phyloP scores from a whole-genome alignment of 1,284 basidiomycete species.

The Polyporus tsugae region DNA sequence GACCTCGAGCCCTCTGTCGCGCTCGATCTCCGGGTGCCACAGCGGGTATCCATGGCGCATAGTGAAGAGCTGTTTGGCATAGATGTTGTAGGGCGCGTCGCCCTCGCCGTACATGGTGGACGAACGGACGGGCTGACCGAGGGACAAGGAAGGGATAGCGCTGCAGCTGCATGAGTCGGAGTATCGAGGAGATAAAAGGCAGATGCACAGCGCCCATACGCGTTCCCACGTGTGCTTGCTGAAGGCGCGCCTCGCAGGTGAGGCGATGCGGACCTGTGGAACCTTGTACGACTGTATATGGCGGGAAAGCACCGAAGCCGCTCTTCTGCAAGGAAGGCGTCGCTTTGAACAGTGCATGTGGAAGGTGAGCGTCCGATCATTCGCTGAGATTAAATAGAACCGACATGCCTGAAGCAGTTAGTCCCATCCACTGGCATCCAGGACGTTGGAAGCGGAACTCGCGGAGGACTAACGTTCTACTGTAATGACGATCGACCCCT shows the following conservation, averaged over 20 bases:
- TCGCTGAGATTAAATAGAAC: not conserved
- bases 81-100: constrained; percentile 23
- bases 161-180: not conserved
- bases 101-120: constrained; percentile 1
- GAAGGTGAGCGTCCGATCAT: not conserved
- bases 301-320: too few species aligned
- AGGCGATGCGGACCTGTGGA: constrained; percentile 3
- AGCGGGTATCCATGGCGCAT: constrained; percentile 33
- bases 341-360: not conserved
- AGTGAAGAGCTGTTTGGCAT: constrained; percentile 29
- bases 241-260: not conserved
- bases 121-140: not conserved
- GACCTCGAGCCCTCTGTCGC: constrained; percentile 21
- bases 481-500: too few species aligned
- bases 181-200: constrained; percentile 11
- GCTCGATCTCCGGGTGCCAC: constrained; percentile 34
- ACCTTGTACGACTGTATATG: not conserved
- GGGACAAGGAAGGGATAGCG: not conserved
- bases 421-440: not conserved
- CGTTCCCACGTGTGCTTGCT: constrained; percentile 3
- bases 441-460: too few species aligned
- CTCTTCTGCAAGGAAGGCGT: not conserved
- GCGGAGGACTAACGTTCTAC: too few species aligned
- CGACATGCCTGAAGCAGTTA: not conserved
- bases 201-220: constrained; percentile 5